Evolutionary conservation across 169 alveolate genomes (phyloP).

Genomic region (Plasmodium relictum): DNA sequence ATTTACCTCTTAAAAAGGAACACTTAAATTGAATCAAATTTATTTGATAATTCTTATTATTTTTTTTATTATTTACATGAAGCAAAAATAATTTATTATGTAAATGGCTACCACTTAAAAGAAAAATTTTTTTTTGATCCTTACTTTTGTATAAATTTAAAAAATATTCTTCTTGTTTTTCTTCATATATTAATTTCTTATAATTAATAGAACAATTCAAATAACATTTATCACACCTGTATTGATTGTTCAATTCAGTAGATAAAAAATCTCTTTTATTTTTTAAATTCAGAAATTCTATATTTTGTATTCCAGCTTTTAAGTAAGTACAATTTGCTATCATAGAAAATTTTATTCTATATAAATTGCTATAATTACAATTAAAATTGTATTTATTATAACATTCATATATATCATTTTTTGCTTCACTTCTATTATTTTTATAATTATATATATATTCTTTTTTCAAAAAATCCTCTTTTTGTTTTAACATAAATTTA

Average conservation of each 20-base stretch:
- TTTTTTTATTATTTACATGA: conserved; percentile 10
- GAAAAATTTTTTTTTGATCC: conserved; percentile 39
- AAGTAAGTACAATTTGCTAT: conserved; percentile 1
- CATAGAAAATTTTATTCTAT: neutral
- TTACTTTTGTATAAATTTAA: conserved; percentile 47
- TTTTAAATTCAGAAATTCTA: conserved; percentile 5
- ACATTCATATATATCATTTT: neutral
- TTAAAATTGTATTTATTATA: neutral
- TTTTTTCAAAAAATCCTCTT: too few relatives aligned
- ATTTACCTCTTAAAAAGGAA: conserved; percentile 21
- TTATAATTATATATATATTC: too few relatives aligned
- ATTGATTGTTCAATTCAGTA: conserved; percentile 31
- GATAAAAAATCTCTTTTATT: conserved; percentile 5
- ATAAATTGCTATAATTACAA: neutral
- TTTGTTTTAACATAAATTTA: too few relatives aligned
- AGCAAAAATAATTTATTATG: conserved; percentile 30
- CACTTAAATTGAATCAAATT: neutral
- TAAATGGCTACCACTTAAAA: conserved; percentile 53
- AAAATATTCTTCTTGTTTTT: conserved; percentile 36
- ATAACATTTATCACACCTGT: conserved; percentile 27
- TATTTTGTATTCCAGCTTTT: conserved; percentile 29
- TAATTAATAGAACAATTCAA: neutral
- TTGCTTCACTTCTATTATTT: neutral
- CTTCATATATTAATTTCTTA: conserved; percentile 19
- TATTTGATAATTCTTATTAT: conserved; percentile 1